Evolutionary conservation across 192 early-diverging fungal species (phyloP).

Genomic region (Chytriomyces sp.): DNA sequence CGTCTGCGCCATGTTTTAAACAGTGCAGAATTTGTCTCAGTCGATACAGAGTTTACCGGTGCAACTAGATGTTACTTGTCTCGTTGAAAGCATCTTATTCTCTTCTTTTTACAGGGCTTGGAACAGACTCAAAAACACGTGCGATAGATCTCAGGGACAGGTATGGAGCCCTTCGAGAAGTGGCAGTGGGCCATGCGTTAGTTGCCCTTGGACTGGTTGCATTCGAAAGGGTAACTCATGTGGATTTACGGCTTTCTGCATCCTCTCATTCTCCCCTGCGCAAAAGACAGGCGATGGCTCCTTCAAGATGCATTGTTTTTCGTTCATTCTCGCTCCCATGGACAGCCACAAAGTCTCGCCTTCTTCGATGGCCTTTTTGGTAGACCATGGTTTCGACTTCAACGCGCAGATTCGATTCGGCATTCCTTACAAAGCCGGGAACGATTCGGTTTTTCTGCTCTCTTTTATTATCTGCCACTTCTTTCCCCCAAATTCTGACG

Average conservation of each 20-base stretch:
- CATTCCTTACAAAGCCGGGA: conserved; percentile 77
- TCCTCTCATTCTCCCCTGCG: not conserved
- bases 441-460: conserved; percentile 25
- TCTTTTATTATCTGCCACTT: not conserved
- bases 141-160: conserved; percentile 79
- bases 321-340: conserved; percentile 61
- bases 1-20: conserved; percentile 39
- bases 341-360: conserved; percentile 72
- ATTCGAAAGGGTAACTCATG: conserved; percentile 52
- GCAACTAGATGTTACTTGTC: too few species aligned
- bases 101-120: conserved; percentile 59
- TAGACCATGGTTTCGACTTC: conserved; percentile 86
- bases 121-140: conserved; percentile 30
- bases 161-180: conserved; percentile 73
- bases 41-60: conserved; percentile 89
- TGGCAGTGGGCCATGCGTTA: conserved; percentile 78
- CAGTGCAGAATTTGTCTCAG: conserved; percentile 73
- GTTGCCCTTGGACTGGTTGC: conserved; percentile 83
- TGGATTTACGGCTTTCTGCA: not conserved
- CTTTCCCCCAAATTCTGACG: not conserved
- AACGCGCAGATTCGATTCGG: conserved; percentile 75
- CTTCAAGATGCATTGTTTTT: conserved; percentile 64
- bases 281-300: not conserved
- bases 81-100: too few species aligned
- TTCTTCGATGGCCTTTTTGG: conserved; percentile 77